Percentiles rank a stretch among this genome's conserved stretches.
Conservation (phyloP, 371 early-diverging fungal species). For the Ordospora colligata region DNA sequence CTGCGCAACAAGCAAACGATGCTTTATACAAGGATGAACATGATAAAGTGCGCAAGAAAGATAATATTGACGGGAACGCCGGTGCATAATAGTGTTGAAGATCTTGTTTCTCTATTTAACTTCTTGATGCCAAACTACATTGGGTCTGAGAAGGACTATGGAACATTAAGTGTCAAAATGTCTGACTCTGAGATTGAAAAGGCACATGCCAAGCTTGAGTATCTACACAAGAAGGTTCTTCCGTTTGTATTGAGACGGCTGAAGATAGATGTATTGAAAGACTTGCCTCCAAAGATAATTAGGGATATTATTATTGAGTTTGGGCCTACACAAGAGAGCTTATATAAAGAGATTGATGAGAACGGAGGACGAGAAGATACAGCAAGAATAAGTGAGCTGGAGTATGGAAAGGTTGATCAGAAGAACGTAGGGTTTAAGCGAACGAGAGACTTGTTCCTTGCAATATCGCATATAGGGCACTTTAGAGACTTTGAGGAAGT, state of each 20-base stretch:
- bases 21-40: conserved; percentile 74
- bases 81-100: conserved; percentile 77
- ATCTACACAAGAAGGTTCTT: conserved; percentile 82
- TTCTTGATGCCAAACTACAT: conserved; percentile 82
- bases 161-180: conserved; percentile 64
- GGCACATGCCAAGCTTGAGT: conserved; percentile 66
- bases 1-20: conserved; percentile 89
- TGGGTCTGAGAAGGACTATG: conserved; percentile 60
- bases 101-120: conserved; percentile 66
- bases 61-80: conserved; percentile 93
- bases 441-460: conserved; percentile 34
- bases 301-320: conserved; percentile 89
- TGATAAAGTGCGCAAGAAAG: conserved; percentile 70
- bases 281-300: conserved; percentile 96
- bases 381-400: neutral
- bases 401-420: conserved; percentile 13
- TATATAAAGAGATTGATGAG: conserved; percentile 69
- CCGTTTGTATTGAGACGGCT: conserved; percentile 89
- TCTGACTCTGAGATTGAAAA: conserved; percentile 56
- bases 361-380: neutral
- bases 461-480: conserved; percentile 65
- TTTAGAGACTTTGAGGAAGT: conserved; percentile 62
- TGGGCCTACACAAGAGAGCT: conserved; percentile 67
- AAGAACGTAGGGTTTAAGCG: conserved; percentile 11
- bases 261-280: conserved; percentile 92